Evolutionary conservation across 2,329 filamentous ascomycete species (phyloP).

Genomic region (Trichoderma polysporum): DNA sequence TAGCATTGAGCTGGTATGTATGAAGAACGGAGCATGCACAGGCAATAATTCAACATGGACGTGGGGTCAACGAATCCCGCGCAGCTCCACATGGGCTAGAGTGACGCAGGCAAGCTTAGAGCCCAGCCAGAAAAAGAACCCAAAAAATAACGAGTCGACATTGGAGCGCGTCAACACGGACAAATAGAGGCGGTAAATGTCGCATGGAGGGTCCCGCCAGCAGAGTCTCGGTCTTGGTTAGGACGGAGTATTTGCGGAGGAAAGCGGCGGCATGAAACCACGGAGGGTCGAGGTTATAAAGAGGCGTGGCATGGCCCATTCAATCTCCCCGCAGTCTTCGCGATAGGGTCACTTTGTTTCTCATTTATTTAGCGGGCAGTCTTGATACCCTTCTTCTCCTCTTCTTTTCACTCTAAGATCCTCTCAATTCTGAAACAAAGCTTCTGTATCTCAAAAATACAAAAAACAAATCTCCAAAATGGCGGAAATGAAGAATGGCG

Average conservation of each 20-base stretch:
- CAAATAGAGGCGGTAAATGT: constrained; percentile 13
- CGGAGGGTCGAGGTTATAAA: background rate
- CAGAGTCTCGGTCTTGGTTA: background rate
- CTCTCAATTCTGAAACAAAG: background rate
- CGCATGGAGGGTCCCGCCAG: constrained; percentile 7
- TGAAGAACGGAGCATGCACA: background rate
- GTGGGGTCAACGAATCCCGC: background rate
- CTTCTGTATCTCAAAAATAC: background rate
- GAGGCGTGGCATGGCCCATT: background rate
- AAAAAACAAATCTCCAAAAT: constrained; percentile 28
- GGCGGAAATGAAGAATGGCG: constrained; percentile 46
- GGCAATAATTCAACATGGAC: background rate
- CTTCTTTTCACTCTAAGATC: background rate
- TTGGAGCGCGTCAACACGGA: constrained; percentile 15
- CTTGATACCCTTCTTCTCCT: background rate
- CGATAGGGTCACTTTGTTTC: background rate
- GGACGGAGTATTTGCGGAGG: constrained; percentile 1
- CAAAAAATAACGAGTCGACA: constrained; percentile 10
- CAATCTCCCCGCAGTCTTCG: background rate
- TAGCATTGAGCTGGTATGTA: background rate
- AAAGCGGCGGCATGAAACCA: background rate
- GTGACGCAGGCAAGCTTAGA: background rate
- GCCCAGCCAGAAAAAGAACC: background rate
- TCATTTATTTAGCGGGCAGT: background rate
- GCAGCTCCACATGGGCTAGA: constrained; percentile 3